Percentiles rank a stretch among this genome's conserved stretches.
Evolutionary conservation across 805 yeast species (phyloP).

Genomic region (Maudiozyma saulgeensis): DNA sequence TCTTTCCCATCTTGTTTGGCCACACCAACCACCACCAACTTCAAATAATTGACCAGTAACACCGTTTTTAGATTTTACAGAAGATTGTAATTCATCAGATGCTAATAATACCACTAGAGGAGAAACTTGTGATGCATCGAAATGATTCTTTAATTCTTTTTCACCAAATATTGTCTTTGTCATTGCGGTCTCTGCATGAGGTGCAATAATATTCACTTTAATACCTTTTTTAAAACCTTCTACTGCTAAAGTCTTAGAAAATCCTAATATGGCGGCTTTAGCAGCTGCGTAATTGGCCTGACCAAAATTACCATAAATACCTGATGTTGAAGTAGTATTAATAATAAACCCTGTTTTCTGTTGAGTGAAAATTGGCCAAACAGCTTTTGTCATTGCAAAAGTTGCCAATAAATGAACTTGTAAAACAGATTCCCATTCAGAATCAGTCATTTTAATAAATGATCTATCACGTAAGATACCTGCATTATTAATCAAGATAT

Average conservation of each 20-base stretch:
- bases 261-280: slow-evolving; percentile 78
- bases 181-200: slow-evolving; percentile 98
- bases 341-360: slow-evolving; percentile 70
- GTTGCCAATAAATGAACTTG: slow-evolving; percentile 80
- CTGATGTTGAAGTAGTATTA: slow-evolving; percentile 91
- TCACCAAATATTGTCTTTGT: slow-evolving; percentile 77
- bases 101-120: slow-evolving; percentile 76
- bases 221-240: slow-evolving; percentile 81
- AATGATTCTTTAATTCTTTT: slow-evolving; percentile 62
- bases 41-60: slow-evolving; percentile 78
- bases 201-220: slow-evolving; percentile 77
- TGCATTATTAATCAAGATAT: slow-evolving; percentile 83
- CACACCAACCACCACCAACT: slow-evolving; percentile 95
- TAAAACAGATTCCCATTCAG: slow-evolving; percentile 73
- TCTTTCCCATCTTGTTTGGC: slow-evolving; percentile 91
- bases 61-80: slow-evolving; percentile 26
- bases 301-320: slow-evolving; percentile 95
- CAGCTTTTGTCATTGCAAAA: slow-evolving; percentile 71
- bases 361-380: slow-evolving; percentile 81
- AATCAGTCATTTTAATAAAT: slow-evolving; percentile 71
- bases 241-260: slow-evolving; percentile 76
- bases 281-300: slow-evolving; percentile 95
- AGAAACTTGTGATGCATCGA: slow-evolving; percentile 81
- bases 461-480: slow-evolving; percentile 90
- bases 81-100: slow-evolving; percentile 53